Percentiles rank a stretch among this genome's conserved stretches.
Evolutionary conservation across 352 stramenopile species (phyloP).

Genomic region (Phytophthora macrochlamydospora): DNA sequence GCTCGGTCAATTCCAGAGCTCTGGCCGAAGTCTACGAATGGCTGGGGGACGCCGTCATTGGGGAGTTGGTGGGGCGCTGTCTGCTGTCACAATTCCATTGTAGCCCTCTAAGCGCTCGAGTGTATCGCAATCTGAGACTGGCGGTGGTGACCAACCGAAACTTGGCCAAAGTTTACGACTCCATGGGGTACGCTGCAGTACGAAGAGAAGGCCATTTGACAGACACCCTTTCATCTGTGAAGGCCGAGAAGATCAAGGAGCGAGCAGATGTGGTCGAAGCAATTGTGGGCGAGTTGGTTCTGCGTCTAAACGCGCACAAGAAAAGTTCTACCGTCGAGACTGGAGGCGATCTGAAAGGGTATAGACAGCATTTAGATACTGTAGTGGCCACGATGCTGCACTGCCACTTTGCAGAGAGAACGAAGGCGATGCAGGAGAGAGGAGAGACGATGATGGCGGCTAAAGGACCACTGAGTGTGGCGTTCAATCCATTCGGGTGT

Average conservation of each 20-base stretch:
- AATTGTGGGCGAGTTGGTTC: constrained; percentile 64
- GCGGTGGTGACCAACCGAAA: constrained; percentile 76
- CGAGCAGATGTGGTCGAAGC: constrained; percentile 74
- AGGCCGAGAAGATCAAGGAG: constrained; percentile 54
- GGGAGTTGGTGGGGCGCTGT: constrained; percentile 70
- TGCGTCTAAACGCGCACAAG: constrained; percentile 47
- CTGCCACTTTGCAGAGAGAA: constrained; percentile 58
- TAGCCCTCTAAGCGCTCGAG: constrained; percentile 55
- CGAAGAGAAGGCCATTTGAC: constrained; percentile 3
- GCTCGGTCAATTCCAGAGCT: not conserved
- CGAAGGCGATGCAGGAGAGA: constrained; percentile 20
- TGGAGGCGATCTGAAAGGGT: constrained; percentile 4
- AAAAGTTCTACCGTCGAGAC: constrained; percentile 1
- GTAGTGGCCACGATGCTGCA: constrained; percentile 63
- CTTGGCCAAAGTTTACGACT: constrained; percentile 65
- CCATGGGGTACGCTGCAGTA: constrained; percentile 55
- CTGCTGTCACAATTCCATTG: constrained; percentile 69
- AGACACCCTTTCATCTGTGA: constrained; percentile 1
- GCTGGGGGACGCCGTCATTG: constrained; percentile 76
- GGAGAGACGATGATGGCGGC: constrained; percentile 22
- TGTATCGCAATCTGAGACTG: constrained; percentile 72
- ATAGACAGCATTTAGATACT: constrained; percentile 53
- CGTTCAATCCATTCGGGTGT: constrained; percentile 70
- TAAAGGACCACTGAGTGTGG: constrained; percentile 45
- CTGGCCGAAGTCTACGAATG: constrained; percentile 76